Percentiles rank a stretch among this genome's conserved stretches.
phyloP scores from a whole-genome alignment of 208 protist genomes.

The Phytomonas francai region DNA sequence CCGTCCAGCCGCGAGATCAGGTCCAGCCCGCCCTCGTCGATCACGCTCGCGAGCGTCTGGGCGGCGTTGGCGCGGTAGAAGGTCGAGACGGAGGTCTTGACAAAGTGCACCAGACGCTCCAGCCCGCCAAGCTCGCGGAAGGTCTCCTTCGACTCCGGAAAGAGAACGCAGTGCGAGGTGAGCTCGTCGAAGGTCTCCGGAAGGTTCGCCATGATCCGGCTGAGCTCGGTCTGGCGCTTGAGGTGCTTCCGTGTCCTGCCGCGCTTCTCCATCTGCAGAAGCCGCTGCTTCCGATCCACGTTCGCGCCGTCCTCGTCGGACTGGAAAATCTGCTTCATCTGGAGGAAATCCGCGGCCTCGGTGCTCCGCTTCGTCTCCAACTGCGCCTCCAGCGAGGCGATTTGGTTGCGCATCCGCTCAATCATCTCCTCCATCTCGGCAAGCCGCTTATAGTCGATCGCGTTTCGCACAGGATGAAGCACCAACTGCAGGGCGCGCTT shows the following conservation, averaged over 20 bases:
- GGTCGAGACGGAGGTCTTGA: slow-evolving; percentile 69
- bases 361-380: slow-evolving; percentile 48
- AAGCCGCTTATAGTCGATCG: slow-evolving; percentile 87
- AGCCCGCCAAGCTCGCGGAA: slow-evolving; percentile 82
- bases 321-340: slow-evolving; percentile 71
- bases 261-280: slow-evolving; percentile 13
- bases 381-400: slow-evolving; percentile 71
- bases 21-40: slow-evolving; percentile 75
- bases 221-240: slow-evolving; percentile 83
- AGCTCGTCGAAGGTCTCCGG: slow-evolving; percentile 89
- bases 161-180: slow-evolving; percentile 86
- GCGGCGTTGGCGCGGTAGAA: slow-evolving; percentile 84
- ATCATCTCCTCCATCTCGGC: slow-evolving; percentile 92
- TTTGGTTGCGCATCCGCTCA: slow-evolving; percentile 86
- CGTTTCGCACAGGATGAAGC: slow-evolving; percentile 80
- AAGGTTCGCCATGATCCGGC: slow-evolving; percentile 82
- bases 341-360: slow-evolving; percentile 67
- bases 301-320: slow-evolving; percentile 24
- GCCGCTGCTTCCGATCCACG: slow-evolving; percentile 12
- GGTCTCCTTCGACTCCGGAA: slow-evolving; percentile 68
- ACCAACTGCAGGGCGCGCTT: slow-evolving; percentile 84
- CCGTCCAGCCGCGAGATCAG: slow-evolving; percentile 53
- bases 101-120: slow-evolving; percentile 73
- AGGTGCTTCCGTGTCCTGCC: slow-evolving; percentile 38
- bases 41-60: slow-evolving; percentile 81